These are phyloP conservation scores for Saccharomycopsis guyanensis DNA, from an alignment of 805 yeast genomes.

Conservation along the genomic window DNA sequence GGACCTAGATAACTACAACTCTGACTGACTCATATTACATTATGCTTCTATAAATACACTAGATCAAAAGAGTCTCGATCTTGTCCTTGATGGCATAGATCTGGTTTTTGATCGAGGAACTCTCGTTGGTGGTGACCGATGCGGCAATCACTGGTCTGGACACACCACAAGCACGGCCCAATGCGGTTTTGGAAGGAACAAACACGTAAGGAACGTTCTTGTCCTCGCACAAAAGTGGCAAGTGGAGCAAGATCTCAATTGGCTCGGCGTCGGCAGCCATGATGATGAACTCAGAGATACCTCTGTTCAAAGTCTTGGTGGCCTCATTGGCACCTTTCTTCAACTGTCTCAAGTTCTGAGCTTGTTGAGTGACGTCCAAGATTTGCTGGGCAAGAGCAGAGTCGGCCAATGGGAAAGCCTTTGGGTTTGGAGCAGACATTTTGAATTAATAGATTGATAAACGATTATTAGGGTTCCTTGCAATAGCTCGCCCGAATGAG, in stretches of 20 bases:
- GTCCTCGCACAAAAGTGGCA: conserved; percentile 97
- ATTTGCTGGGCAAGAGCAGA: conserved; percentile 93
- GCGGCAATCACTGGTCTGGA: conserved; percentile 99
- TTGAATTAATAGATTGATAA: conserved; percentile 14
- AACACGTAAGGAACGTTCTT: conserved; percentile 99
- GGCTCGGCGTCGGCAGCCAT: conserved; percentile 99
- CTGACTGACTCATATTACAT: no score
- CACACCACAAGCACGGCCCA: conserved; percentile 99
- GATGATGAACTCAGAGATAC: conserved; percentile 97
- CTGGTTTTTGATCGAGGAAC: conserved; percentile 95
- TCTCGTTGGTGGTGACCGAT: conserved; percentile 95
- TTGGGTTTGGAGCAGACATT: conserved; percentile 91
- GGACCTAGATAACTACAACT: no score
- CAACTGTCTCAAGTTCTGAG: conserved; percentile 95
- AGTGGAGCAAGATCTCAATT: conserved; percentile 93
- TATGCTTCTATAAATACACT: no score
- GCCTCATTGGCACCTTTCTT: conserved; percentile 99
- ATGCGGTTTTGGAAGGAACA: conserved; percentile 96
- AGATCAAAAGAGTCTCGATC: conserved; percentile 95
- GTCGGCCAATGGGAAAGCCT: conserved; percentile 98
- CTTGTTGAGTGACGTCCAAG: conserved; percentile 95
- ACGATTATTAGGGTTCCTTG: conserved; percentile 41
- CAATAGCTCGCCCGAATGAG: conserved; percentile 36
- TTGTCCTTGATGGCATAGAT: conserved; percentile 97
- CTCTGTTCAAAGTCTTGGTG: conserved; percentile 98